Evolutionary conservation across 441 rosid genomes (phyloP).

Genomic region (Mallotus japonicus): DNA sequence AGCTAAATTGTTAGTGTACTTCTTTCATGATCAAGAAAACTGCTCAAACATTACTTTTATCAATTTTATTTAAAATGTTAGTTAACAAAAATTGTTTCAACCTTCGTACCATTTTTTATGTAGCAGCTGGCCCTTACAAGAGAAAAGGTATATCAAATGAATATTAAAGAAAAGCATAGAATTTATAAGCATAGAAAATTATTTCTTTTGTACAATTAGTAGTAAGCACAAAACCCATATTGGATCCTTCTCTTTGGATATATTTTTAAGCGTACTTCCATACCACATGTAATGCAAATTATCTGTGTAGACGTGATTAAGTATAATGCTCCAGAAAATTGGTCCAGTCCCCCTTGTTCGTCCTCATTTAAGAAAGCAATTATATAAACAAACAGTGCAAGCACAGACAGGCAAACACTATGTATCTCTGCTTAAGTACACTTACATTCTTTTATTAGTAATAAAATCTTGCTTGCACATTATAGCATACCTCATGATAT

Average conservation of each 20-base stretch:
- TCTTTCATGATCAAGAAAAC: neutral
- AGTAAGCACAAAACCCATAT: neutral
- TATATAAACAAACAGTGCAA: neutral
- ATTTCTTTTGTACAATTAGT: neutral
- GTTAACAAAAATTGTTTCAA: neutral
- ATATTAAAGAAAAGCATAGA: neutral
- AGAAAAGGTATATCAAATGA: neutral
- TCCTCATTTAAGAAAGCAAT: neutral
- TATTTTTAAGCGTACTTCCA: neutral
- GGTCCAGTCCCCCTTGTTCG: neutral
- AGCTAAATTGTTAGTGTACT: neutral
- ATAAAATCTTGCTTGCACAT: conserved; percentile 6
- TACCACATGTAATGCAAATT: neutral
- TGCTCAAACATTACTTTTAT: neutral
- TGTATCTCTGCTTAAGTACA: neutral
- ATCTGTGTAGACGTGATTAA: neutral
- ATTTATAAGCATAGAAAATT: neutral
- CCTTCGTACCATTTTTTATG: neutral
- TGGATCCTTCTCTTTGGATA: neutral
- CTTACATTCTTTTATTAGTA: neutral
- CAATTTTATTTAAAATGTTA: neutral
- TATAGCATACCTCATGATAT: conserved; percentile 75
- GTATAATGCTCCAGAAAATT: neutral
- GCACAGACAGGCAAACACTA: conserved; percentile 14
- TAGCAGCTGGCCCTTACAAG: neutral